Percentiles rank a stretch among this genome's conserved stretches.
Conservation (phyloP, 805 yeast genomes). For the Lachancea sp. region DNA sequence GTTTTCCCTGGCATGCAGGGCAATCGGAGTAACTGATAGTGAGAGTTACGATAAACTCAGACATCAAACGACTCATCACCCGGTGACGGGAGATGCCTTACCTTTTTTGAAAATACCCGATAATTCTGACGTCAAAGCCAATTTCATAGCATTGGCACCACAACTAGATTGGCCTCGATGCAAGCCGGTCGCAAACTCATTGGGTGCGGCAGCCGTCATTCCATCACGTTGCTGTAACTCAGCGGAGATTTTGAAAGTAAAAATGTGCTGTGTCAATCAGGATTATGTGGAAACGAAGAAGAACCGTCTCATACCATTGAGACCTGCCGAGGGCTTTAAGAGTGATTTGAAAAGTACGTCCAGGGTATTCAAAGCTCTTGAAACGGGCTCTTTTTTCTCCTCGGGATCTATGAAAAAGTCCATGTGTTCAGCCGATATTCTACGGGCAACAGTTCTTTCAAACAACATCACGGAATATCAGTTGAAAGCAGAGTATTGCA, state of each 20-base stretch:
- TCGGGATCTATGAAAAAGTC: conserved; percentile 3
- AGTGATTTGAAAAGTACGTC: conserved; percentile 4
- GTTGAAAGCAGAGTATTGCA: conserved; percentile 20
- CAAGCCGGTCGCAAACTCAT: neutral
- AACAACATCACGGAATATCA: conserved; percentile 9
- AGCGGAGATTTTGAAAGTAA: neutral
- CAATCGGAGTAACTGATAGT: conserved; percentile 17
- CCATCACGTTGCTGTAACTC: conserved; percentile 7
- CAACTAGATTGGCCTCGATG: conserved; percentile 13
- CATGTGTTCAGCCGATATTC: conserved; percentile 22
- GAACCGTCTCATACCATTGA: neutral
- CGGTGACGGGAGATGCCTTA: conserved; percentile 12
- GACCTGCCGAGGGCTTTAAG: conserved; percentile 1
- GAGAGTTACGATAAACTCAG: conserved; percentile 9
- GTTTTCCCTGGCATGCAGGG: conserved; percentile 15
- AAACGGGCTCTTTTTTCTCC: conserved; percentile 1
- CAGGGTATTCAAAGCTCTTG: conserved; percentile 4
- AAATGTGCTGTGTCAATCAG: neutral
- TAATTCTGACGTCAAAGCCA: conserved; percentile 5
- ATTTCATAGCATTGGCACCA: conserved; percentile 22
- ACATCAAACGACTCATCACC: conserved; percentile 12
- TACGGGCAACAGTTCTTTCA: conserved; percentile 18
- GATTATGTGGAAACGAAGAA: neutral
- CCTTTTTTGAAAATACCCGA: conserved; percentile 11
- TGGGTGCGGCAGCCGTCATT: neutral